Evolutionary conservation across 1,284 basidiomycete genomes (phyloP).

Genomic region (Tremellales sp.): DNA sequence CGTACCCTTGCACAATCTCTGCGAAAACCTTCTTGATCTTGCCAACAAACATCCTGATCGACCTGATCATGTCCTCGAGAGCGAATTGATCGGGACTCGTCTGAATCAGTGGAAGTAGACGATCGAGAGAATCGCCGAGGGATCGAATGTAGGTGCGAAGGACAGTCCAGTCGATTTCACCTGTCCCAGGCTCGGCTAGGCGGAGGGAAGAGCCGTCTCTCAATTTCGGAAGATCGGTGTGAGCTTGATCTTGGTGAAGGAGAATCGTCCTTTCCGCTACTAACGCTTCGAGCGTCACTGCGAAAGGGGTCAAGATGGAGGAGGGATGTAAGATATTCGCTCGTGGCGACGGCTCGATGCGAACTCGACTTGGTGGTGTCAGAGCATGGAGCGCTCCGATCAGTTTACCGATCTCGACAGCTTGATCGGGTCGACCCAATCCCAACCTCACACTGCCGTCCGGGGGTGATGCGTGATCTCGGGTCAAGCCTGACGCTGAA

Average conservation of each 20-base stretch:
- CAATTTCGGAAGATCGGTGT: conserved; percentile 13
- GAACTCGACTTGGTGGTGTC: conserved; percentile 10
- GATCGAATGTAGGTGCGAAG: conserved; percentile 17
- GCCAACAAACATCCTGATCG: conserved; percentile 24
- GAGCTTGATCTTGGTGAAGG: neutral
- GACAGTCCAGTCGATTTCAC: conserved; percentile 28
- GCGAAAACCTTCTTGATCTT: conserved; percentile 40
- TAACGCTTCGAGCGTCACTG: conserved; percentile 31
- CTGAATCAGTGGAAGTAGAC: conserved; percentile 17
- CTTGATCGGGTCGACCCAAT: neutral
- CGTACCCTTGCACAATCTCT: conserved; percentile 30
- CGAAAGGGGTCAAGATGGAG: conserved; percentile 21
- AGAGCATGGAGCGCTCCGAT: conserved; percentile 16
- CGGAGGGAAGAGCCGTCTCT: conserved; percentile 12
- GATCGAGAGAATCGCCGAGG: conserved; percentile 15
- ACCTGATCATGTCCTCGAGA: conserved; percentile 17
- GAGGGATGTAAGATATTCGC: conserved; percentile 14
- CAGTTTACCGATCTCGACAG: conserved; percentile 1
- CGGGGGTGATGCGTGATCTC: neutral
- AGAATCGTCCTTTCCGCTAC: conserved; percentile 25
- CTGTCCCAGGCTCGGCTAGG: conserved; percentile 2
- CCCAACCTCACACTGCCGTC: neutral
- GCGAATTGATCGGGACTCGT: conserved; percentile 1
- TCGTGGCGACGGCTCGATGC: neutral
- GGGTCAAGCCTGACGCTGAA: neutral